phyloP scores from a whole-genome alignment of 2,329 filamentous ascomycete genomes.

The Scedosporium boydii region DNA sequence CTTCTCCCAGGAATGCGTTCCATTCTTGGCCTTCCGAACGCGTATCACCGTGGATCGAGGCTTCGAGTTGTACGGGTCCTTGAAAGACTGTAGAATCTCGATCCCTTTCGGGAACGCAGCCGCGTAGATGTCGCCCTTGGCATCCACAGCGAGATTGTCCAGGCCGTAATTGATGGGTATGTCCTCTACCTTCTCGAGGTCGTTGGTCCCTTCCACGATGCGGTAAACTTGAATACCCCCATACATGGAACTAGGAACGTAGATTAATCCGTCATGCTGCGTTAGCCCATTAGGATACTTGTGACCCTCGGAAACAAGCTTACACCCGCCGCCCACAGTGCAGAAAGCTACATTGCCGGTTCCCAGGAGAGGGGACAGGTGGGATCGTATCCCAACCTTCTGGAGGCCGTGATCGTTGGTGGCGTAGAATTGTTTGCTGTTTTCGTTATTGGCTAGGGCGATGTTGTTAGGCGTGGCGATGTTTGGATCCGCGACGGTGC shows the following conservation, averaged over 20 bases:
- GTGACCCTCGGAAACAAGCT: constrained; percentile 12
- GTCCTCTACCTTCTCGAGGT: constrained; percentile 11
- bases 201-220: constrained; percentile 5
- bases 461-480: constrained; percentile 18
- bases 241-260: constrained; percentile 18
- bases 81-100: constrained; percentile 9
- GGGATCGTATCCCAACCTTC: constrained; percentile 11
- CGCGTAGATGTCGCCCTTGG: constrained; percentile 16
- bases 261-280: constrained; percentile 12
- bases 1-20: constrained; percentile 15
- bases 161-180: constrained; percentile 14
- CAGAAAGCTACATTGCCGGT: constrained; percentile 21
- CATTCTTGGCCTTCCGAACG: constrained; percentile 10
- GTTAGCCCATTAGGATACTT: constrained; percentile 21
- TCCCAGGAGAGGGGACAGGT: constrained; percentile 14
- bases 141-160: constrained; percentile 18
- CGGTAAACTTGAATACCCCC: constrained; percentile 12
- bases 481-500: constrained; percentile 12
- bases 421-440: constrained; percentile 13
- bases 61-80: constrained; percentile 12
- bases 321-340: constrained; percentile 12
- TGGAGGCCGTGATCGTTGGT: constrained; percentile 16
- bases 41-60: constrained; percentile 13
- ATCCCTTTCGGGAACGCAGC: constrained; percentile 14
- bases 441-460: constrained; percentile 11